Evolutionary conservation across 2,329 filamentous ascomycete genomes (phyloP), one percentile per base, ranked within the genome.

Genomic region (Aspergillus aculeatus): DNA sequence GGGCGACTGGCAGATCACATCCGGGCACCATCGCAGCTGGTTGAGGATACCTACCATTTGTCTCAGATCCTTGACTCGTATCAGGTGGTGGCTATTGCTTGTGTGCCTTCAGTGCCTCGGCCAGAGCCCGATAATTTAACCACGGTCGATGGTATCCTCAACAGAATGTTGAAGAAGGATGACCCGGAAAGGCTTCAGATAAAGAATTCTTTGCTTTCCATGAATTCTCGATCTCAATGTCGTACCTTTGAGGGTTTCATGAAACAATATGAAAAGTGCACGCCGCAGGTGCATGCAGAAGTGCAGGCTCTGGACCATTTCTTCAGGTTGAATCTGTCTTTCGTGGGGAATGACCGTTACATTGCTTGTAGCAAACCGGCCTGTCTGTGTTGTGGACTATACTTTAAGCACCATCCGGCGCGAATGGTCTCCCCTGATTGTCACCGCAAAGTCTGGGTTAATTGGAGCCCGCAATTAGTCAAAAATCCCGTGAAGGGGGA

Each of bases 321-420:
- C 61, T 68, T 76, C 61, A 54, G 62, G 5, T 64, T 64, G 0
- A 38, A 63, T 0, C 64, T 77, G 1, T 24, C 16, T 0, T 84
- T 81, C 62, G 70, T 72, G 3, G 71, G 68, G 2, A 56, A 69
- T 4, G 81, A 84, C 58, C 68, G 69, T 3, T 84, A 77, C 62
- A 77, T 85, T 12, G 81, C 77, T 3, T 82, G 78, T 59, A 85
- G 81, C 65, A 85, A 84, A 66, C 75, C 77, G 0, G 78, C 83
- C 3, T 85, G 82, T 57, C 79, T 80, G 59, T 81, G 78, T 54
- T 85, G 81, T 65, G 65, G 68, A 56, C 59, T 71, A 38, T 74
- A 75, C 50, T 69, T 74, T 52, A 60, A 47, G 19, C 41, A 66
- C 55, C 70, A 73, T 55, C 71, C 70, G 38, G 70, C 64, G 12